These are phyloP conservation scores for Phoma sp. DNA, from an alignment of 2,329 filamentous ascomycete genomes.

Conservation along the genomic window DNA sequence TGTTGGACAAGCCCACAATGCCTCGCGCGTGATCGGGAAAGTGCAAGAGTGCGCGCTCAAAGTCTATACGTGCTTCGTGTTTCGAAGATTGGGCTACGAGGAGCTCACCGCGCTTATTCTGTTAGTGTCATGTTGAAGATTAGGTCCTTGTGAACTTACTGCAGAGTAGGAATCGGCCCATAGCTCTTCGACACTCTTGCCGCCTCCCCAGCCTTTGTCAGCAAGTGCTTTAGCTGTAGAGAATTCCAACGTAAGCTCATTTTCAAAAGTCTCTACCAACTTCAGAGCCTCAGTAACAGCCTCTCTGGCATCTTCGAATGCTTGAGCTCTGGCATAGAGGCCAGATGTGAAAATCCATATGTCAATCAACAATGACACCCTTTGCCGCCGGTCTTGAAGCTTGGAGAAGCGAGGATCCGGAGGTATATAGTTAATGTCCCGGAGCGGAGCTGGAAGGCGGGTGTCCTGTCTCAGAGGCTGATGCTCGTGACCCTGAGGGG, in stretches of 20 bases:
- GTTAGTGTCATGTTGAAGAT: slow-evolving; percentile 6
- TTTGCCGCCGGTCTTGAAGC: slow-evolving; percentile 62
- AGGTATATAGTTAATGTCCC: slow-evolving; percentile 41
- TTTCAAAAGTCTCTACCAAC: slow-evolving; percentile 75
- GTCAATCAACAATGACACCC: slow-evolving; percentile 69
- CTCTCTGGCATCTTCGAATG: slow-evolving; percentile 80
- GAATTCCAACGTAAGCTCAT: slow-evolving; percentile 67
- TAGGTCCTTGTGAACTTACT: slow-evolving; percentile 60
- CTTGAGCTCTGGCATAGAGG: slow-evolving; percentile 82
- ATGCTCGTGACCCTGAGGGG: slow-evolving; percentile 48
- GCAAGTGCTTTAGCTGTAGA: slow-evolving; percentile 69
- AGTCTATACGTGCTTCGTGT: slow-evolving; percentile 75
- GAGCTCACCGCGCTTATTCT: slow-evolving; percentile 70
- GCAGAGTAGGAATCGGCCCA: slow-evolving; percentile 86
- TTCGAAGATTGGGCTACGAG: slow-evolving; percentile 67
- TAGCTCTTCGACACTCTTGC: slow-evolving; percentile 81
- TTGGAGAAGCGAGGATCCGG: slow-evolving; percentile 59
- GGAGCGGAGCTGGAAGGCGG: slow-evolving; percentile 52
- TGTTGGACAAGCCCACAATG: slow-evolving; percentile 81
- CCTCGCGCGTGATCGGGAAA: slow-evolving; percentile 80
- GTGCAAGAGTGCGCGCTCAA: slow-evolving; percentile 82
- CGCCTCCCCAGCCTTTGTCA: slow-evolving; percentile 76
- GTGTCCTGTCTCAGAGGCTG: slow-evolving; percentile 55
- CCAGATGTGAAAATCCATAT: slow-evolving; percentile 92
- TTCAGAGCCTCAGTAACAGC: slow-evolving; percentile 83